phyloP scores from a whole-genome alignment of 2,329 filamentous ascomycete genomes.

The Colletotrichum lini region DNA sequence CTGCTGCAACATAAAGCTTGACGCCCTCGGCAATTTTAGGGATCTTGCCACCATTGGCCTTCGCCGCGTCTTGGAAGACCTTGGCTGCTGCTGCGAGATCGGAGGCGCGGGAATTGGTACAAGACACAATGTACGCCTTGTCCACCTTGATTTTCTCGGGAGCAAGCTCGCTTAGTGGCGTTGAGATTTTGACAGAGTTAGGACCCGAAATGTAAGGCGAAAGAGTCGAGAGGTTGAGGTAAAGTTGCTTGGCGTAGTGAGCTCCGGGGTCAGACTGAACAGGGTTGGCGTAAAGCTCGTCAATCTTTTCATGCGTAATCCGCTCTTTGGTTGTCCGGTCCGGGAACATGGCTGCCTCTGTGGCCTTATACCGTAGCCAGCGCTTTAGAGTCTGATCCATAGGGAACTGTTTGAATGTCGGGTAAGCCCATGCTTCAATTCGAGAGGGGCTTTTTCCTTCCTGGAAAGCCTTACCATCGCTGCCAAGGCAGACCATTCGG shows the following conservation, averaged over 20 bases:
- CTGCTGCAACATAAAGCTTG: slow-evolving; percentile 90
- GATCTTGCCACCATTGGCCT: slow-evolving; percentile 65
- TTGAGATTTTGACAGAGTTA: slow-evolving; percentile 91
- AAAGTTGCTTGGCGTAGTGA: slow-evolving; percentile 85
- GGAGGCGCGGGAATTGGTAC: slow-evolving; percentile 87
- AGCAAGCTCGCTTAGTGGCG: slow-evolving; percentile 81
- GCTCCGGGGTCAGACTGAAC: slow-evolving; percentile 82
- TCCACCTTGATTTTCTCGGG: slow-evolving; percentile 82
- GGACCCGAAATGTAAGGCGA: slow-evolving; percentile 89
- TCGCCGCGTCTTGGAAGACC: slow-evolving; percentile 86
- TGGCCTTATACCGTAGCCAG: slow-evolving; percentile 86
- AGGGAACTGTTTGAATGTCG: slow-evolving; percentile 72
- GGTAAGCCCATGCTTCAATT: slow-evolving; percentile 54
- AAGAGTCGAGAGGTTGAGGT: slow-evolving; percentile 85
- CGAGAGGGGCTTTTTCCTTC: slow-evolving; percentile 45
- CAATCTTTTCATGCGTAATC: slow-evolving; percentile 80
- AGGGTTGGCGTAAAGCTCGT: slow-evolving; percentile 78
- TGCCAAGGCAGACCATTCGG: slow-evolving; percentile 81
- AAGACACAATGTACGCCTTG: slow-evolving; percentile 90
- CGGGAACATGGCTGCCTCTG: slow-evolving; percentile 73
- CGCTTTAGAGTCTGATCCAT: slow-evolving; percentile 79
- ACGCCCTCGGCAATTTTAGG: slow-evolving; percentile 83
- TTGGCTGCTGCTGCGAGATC: slow-evolving; percentile 86
- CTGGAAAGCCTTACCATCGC: background rate
- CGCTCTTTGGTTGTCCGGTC: slow-evolving; percentile 66